A percentile compares a stretch with the other conserved stretches of the same genome.
Evolutionary conservation across 140 eudicot species (phyloP).

Genomic region (Stevia rebaudiana): DNA sequence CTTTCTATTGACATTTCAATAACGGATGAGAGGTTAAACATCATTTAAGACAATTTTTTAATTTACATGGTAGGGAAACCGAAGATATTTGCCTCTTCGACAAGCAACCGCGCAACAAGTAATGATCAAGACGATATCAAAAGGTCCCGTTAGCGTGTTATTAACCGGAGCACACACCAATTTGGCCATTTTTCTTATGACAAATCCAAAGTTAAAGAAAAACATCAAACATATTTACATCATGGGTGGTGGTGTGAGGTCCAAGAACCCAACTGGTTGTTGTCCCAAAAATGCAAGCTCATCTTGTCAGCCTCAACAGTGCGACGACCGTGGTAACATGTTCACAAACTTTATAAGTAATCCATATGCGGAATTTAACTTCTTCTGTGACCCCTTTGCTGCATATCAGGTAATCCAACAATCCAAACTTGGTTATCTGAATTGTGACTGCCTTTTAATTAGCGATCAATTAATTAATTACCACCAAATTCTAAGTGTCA

Average conservation of each 20-base stretch:
- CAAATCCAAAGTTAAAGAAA: conserved; percentile 72
- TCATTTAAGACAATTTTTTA: background rate
- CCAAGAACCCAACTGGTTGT: conserved; percentile 68
- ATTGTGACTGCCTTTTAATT: no score
- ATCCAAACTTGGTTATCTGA: background rate
- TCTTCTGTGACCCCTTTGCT: conserved; percentile 83
- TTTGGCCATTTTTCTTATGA: conserved; percentile 65
- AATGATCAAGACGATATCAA: conserved; percentile 57
- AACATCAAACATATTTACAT: conserved; percentile 64
- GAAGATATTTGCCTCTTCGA: conserved; percentile 56
- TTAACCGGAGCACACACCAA: conserved; percentile 61
- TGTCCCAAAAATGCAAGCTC: conserved; percentile 50
- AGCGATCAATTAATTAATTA: no score
- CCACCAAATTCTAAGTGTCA: no score
- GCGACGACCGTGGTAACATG: conserved; percentile 77
- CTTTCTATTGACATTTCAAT: no score
- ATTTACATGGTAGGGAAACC: conserved; percentile 47
- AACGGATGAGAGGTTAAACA: no score
- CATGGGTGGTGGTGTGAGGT: conserved; percentile 93
- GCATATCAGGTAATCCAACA: conserved; percentile 69
- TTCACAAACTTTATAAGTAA: conserved; percentile 57
- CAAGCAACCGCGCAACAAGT: conserved; percentile 80
- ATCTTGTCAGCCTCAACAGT: conserved; percentile 56
- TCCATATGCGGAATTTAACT: conserved; percentile 87
- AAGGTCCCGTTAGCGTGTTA: conserved; percentile 54